These are phyloP conservation scores for Didymella sp. DNA, from an alignment of 2,329 filamentous ascomycete genomes.

Conservation along the genomic window DNA sequence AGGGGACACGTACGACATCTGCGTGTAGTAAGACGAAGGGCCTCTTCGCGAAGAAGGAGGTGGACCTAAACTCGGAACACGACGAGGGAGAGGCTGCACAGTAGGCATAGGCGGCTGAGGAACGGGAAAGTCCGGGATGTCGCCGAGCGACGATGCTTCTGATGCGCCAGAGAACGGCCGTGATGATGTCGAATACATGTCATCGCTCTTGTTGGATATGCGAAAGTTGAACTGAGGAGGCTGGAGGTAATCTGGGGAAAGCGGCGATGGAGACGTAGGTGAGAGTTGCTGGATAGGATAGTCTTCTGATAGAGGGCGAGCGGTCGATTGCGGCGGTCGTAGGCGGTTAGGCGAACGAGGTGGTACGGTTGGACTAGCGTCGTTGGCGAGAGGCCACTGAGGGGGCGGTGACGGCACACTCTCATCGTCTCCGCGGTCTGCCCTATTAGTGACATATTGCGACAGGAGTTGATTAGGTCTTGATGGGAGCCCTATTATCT, in stretches of 20 bases:
- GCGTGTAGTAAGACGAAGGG: conserved; percentile 58
- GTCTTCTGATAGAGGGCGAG: conserved; percentile 49
- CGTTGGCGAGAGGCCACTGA: conserved; percentile 57
- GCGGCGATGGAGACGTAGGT: conserved; percentile 31
- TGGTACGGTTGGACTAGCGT: conserved; percentile 34
- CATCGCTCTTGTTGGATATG: conserved; percentile 42
- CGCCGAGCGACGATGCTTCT: conserved; percentile 49
- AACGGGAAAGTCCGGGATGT: conserved; percentile 53
- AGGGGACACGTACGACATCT: conserved; percentile 56
- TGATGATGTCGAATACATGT: conserved; percentile 44
- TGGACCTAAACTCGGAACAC: conserved; percentile 54
- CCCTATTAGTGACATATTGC: conserved; percentile 28
- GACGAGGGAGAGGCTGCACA: conserved; percentile 46
- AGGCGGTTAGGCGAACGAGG: conserved; percentile 41
- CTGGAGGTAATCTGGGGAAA: conserved; percentile 32
- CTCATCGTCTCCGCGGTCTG: conserved; percentile 22
- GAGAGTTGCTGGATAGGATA: conserved; percentile 43
- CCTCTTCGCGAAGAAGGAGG: conserved; percentile 58
- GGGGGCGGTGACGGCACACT: conserved; percentile 45
- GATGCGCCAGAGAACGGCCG: conserved; percentile 50
- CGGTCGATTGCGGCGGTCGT: conserved; percentile 52
- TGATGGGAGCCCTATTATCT: conserved; percentile 46
- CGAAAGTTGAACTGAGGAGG: conserved; percentile 32
- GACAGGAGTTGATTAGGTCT: conserved; percentile 46
- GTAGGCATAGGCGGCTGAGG: conserved; percentile 44